Base-by-base conservation (phyloP, 768 basidiomycete genomes). In the Macrolepiota dolichaula region DNA sequence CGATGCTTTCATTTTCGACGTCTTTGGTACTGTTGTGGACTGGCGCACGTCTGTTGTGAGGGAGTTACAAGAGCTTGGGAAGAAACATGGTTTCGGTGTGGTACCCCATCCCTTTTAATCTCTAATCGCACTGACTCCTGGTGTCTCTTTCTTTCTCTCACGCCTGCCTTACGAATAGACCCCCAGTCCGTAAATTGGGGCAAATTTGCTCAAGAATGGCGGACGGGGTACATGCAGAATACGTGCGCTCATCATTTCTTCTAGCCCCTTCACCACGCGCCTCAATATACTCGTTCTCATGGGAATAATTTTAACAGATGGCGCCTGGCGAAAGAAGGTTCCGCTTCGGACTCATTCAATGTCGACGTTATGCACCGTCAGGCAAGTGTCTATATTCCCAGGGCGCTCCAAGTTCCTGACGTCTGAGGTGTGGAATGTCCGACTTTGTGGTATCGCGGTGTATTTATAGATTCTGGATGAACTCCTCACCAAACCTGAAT, bases 311-410 rank as follows among this genome's bases (percentile, higher is more conserved):
- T n/a, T n/a, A 44, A 44, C 42, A 86, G 85, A 12, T 72, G 70
- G 5, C 68, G 66, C 2, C 74, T 87, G 19, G 79, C 82, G 4
- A 63, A 68, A 42, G 81, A 80, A 3, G 81, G 78, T 0, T 55
- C 71, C 40, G 85, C 85, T 0, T 75, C 82, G 1, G 86, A 84
- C 0, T 75, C 83, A 1, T 70, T 67, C 6, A 86, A 81, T 64
- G 73, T 85, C 11, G 88, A 89, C 59, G 55, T 72, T 22, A 78
- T 83, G 73, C 85, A 88, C 66, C 75, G 85, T 59, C 66, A 86
- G 73, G 86, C 81, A 57, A 32, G 64, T 64, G 3, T 29, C 44
- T 17, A 25, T 6, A n/a, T n/a, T n/a, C n/a, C n/a, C 32, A 17
- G 29, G 46, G 42, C 50, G 19, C 3, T 47, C 42, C 6, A 37